These are phyloP conservation scores for Cladosporium phlei DNA, from an alignment of 2,329 filamentous ascomycete species.

Conservation along the genomic window DNA sequence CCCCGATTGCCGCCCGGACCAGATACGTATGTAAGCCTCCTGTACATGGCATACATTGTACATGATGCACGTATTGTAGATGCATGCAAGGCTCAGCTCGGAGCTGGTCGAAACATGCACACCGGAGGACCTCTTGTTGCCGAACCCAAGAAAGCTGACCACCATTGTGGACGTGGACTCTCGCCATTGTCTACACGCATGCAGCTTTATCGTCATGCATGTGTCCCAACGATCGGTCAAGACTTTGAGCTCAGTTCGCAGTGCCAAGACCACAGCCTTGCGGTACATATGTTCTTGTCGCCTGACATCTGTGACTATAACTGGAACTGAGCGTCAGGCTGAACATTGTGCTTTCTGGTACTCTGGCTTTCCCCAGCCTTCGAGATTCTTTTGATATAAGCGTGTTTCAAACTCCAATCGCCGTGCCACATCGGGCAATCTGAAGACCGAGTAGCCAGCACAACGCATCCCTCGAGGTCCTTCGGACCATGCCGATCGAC, in stretches of 20 bases:
- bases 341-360: not conserved
- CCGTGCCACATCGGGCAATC: no score
- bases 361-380: not conserved
- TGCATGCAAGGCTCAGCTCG: no score
- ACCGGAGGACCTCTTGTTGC: not conserved
- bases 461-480: not conserved
- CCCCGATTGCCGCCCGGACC: not conserved
- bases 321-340: not conserved
- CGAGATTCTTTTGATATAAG: not conserved
- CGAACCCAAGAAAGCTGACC: not conserved
- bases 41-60: no score
- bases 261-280: not conserved
- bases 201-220: not conserved
- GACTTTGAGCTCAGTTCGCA: not conserved
- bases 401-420: no score
- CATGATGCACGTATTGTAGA: not conserved
- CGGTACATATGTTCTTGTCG: not conserved
- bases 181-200: not conserved
- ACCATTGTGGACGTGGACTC: not conserved
- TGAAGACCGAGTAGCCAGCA: not conserved
- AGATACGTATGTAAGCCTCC: not conserved
- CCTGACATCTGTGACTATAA: not conserved
- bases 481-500: not conserved
- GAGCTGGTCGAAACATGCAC: not conserved
- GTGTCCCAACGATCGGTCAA: not conserved